A percentile compares a stretch with the other conserved stretches of the same genome.
Evolutionary conservation across 1,284 basidiomycete genomes (phyloP).

Genomic region (Vanrija sp.): DNA sequence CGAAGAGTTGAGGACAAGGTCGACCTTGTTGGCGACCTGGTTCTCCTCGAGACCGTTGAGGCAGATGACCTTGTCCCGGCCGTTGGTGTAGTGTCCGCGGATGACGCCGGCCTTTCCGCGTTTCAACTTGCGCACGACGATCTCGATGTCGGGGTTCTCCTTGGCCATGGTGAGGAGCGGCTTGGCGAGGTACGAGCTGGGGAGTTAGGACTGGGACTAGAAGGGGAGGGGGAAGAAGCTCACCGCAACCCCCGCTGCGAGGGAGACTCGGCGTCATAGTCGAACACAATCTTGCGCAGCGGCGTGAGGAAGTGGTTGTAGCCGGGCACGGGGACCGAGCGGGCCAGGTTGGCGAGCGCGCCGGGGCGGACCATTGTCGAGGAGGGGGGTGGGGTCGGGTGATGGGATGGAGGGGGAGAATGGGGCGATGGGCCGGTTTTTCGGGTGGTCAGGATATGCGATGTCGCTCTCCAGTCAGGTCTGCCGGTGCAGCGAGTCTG

Average conservation of each 20-base stretch:
- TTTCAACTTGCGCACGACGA: conserved; percentile 45
- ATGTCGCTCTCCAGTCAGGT: no score
- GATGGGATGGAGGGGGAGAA: background rate
- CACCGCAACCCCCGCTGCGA: conserved; percentile 41
- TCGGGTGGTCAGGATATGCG: no score
- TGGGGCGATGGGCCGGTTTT: background rate
- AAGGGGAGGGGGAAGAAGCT: conserved; percentile 1
- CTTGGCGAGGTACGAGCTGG: conserved; percentile 16
- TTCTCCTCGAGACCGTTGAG: conserved; percentile 47
- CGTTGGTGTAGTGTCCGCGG: conserved; percentile 51
- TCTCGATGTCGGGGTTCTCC: conserved; percentile 48
- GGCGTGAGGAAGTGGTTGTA: conserved; percentile 45
- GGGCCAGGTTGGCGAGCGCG: conserved; percentile 14
- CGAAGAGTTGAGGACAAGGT: conserved; percentile 43
- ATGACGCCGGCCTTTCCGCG: conserved; percentile 47
- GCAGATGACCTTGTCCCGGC: conserved; percentile 52
- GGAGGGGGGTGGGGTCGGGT: background rate
- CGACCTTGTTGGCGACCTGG: conserved; percentile 47
- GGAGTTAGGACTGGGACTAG: background rate
- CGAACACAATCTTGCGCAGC: conserved; percentile 43
- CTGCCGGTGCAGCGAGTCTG: no score
- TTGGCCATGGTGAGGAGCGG: conserved; percentile 28
- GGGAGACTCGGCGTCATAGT: conserved; percentile 41
- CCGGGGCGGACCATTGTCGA: conserved; percentile 22
- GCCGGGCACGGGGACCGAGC: conserved; percentile 38